These are phyloP conservation scores for Cokeromyces recurvatus DNA, from an alignment of 371 early-diverging fungal species.

Conservation along the genomic window DNA sequence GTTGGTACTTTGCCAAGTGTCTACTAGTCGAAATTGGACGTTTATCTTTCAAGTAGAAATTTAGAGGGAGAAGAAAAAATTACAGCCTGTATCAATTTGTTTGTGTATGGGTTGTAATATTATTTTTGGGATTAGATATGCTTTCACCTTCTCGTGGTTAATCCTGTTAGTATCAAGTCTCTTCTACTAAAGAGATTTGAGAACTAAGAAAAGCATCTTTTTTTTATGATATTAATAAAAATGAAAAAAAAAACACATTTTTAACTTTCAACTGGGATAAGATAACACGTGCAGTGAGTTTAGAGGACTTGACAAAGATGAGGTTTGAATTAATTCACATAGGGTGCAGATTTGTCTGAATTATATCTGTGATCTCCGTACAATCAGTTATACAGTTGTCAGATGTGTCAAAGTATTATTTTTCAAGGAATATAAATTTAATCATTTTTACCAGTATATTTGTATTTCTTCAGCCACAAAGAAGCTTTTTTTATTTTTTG, in stretches of 20 bases:
- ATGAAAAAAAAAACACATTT: neutral
- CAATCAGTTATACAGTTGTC: slow-evolving; percentile 11
- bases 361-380: slow-evolving; percentile 15
- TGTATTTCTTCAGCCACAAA: slow-evolving; percentile 2
- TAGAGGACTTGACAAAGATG: neutral
- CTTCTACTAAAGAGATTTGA: too few species aligned
- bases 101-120: too few species aligned
- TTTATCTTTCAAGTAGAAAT: too few species aligned
- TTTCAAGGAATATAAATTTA: neutral
- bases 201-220: too few species aligned
- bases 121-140: too few species aligned
- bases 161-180: too few species aligned
- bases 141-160: too few species aligned
- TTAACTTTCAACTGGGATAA: slow-evolving; percentile 3
- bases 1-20: too few species aligned
- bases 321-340: slow-evolving; percentile 2
- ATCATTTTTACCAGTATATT: slow-evolving; percentile 1
- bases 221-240: too few species aligned
- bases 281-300: slow-evolving; percentile 1
- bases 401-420: slow-evolving; percentile 3
- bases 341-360: slow-evolving; percentile 12
- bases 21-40: too few species aligned
- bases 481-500: neutral
- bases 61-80: too few species aligned
- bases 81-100: too few species aligned